These are phyloP conservation scores for Echinochloa phyllopogon DNA, from an alignment of 176 grass and related monocot genomes.

Conservation along the genomic window DNA sequence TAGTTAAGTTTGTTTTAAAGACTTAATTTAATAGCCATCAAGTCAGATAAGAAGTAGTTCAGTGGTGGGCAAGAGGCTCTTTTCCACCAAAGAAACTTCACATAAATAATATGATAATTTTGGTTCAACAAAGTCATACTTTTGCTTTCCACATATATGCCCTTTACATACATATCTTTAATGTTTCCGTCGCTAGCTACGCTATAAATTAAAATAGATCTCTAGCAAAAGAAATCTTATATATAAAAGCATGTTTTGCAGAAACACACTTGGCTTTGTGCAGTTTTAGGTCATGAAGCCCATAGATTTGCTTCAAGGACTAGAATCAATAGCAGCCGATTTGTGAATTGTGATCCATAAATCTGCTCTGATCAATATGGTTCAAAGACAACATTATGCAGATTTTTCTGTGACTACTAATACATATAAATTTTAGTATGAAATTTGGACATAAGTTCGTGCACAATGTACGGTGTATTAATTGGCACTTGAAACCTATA, in stretches of 20 bases:
- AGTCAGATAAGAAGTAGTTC: constrained; percentile 45
- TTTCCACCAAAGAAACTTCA: constrained; percentile 43
- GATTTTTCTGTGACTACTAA: background rate
- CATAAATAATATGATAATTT: constrained; percentile 30
- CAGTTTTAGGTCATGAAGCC: constrained; percentile 15
- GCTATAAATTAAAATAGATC: constrained; percentile 44
- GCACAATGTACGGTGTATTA: background rate
- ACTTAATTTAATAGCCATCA: constrained; percentile 11
- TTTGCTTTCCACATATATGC: constrained; percentile 64
- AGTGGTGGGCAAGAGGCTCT: constrained; percentile 61
- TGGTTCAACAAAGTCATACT: constrained; percentile 48
- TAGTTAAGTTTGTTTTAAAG: background rate
- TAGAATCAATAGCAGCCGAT: background rate
- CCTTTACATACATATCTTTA: constrained; percentile 53
- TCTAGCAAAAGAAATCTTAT: constrained; percentile 47
- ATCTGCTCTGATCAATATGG: background rate
- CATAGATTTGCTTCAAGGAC: background rate
- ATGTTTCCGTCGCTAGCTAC: constrained; percentile 41
- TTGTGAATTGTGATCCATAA: background rate
- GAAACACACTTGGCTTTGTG: constrained; percentile 8
- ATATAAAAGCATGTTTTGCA: constrained; percentile 50
- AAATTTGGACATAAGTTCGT: background rate
- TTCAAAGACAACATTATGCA: background rate
- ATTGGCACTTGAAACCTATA: background rate
- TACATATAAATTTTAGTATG: background rate